Conservation (phyloP, 2,329 filamentous ascomycete species). For the Phyllosticta paracitricarpa region DNA sequence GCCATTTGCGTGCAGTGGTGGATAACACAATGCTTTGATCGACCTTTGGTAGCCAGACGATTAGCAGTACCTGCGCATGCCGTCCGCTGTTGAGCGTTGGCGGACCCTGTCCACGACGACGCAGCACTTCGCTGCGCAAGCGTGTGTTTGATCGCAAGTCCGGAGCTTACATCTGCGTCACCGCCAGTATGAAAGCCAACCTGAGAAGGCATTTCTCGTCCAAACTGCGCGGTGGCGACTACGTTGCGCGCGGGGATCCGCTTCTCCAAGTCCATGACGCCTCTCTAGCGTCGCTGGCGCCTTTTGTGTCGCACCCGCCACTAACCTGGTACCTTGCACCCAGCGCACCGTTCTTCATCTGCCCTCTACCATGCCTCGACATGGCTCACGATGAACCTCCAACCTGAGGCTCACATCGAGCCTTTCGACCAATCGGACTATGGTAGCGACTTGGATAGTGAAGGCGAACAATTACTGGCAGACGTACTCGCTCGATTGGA, state of each 20-base stretch:
- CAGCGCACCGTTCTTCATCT: background rate
- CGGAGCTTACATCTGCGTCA: too few relatives aligned
- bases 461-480: slow-evolving; percentile 46
- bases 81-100: background rate
- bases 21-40: background rate
- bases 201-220: background rate
- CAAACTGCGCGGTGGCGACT: background rate
- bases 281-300: background rate
- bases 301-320: background rate
- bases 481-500: slow-evolving; percentile 40
- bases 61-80: background rate
- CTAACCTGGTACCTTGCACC: background rate
- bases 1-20: background rate
- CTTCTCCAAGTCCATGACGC: background rate
- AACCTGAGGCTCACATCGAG: background rate
- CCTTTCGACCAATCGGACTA: slow-evolving; percentile 36
- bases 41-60: background rate
- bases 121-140: too few relatives aligned
- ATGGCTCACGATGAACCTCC: slow-evolving; percentile 1
- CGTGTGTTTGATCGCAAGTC: too few relatives aligned
- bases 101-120: background rate
- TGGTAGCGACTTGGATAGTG: slow-evolving; percentile 51
- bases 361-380: slow-evolving; percentile 4
- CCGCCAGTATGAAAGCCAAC: too few relatives aligned
- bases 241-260: background rate